These are phyloP conservation scores for Colletotrichum sp. DNA, from an alignment of 2,329 filamentous ascomycete genomes.

Conservation along the genomic window DNA sequence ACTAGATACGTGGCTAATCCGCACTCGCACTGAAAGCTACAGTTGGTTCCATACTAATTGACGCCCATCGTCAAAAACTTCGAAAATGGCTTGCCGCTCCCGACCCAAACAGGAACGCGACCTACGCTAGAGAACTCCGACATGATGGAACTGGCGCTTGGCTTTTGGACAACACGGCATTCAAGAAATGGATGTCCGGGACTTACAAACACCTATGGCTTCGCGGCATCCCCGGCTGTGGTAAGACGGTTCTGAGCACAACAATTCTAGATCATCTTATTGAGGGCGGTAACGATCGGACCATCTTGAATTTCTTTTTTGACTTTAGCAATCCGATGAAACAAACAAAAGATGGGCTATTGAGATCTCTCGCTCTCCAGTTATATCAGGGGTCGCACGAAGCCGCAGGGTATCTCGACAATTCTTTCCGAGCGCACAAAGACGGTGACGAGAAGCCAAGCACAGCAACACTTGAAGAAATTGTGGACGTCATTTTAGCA, in stretches of 20 bases:
- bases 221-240: slow-evolving; percentile 20
- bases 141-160: too few relatives aligned
- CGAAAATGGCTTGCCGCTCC: too few relatives aligned
- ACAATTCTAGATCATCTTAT: slow-evolving; percentile 21
- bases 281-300: neutral
- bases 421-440: neutral
- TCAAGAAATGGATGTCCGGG: too few relatives aligned
- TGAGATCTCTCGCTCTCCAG: slow-evolving; percentile 23
- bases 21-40: too few relatives aligned
- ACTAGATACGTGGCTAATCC: too few relatives aligned
- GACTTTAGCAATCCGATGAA: slow-evolving; percentile 25
- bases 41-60: too few relatives aligned
- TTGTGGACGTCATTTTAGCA: neutral
- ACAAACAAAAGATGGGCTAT: slow-evolving; percentile 16
- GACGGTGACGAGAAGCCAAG: neutral
- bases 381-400: slow-evolving; percentile 19
- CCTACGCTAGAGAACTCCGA: too few relatives aligned
- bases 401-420: neutral
- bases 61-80: too few relatives aligned
- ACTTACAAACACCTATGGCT: slow-evolving; percentile 22
- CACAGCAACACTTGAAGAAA: neutral
- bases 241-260: slow-evolving; percentile 24
- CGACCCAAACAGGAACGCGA: too few relatives aligned
- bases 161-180: too few relatives aligned
- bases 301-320: slow-evolving; percentile 23